Evolutionary conservation across 2,329 filamentous ascomycete species (phyloP), one percentile per base, ranked within the genome.

Genomic region (Colletotrichum tamarilloi): DNA sequence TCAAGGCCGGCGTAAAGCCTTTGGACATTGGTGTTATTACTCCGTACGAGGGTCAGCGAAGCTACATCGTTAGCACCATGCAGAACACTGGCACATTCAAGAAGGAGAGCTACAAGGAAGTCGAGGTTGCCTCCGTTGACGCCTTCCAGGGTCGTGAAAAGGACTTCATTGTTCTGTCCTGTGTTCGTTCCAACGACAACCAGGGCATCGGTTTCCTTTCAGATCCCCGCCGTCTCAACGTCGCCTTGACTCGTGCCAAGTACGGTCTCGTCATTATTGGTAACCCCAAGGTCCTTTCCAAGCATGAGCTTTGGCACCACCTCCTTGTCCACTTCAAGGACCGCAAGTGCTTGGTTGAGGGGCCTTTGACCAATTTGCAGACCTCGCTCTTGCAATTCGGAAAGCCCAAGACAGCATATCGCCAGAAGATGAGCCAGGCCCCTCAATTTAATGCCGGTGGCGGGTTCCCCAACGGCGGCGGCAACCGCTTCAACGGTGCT

Each of bases 51-150:
- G 97, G 97, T 72, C 97, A 99, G 85, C 93, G 97, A 80, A 98
- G 95, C 84, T 99, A 98, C 82, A 95, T 99, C 76, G 97, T 99
- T 72, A 97, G 94, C 81, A 98, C 96, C n/a, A 98, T 99, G 96
- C 97, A 99, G 84, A 95, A 96, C 75, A 97, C 94, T 14, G 97
- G 97, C 65, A 97, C 94, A 0, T 98, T 97, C 87, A 98, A 97
- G 87, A 99, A 99, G 86, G 97, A 99, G 81, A 91, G 93, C 78
- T 99, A 99, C 88, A 98, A 98, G 85, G 96, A 98, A 80, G 96
- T 99, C 28, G 97, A 99, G 82, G 97, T 99, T 53, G 97, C 97
- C 5, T 98, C 96, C 0, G 97, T 99, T 49, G 97, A 99, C 86
- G 97, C 97, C 24, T 99, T 99, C 89, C 97, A 99, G 82, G 97